Percentiles rank a stretch among this genome's conserved stretches.
Evolutionary conservation across 2,329 filamentous ascomycete genomes (phyloP).

Genomic region (Mycocentrospora acerina): DNA sequence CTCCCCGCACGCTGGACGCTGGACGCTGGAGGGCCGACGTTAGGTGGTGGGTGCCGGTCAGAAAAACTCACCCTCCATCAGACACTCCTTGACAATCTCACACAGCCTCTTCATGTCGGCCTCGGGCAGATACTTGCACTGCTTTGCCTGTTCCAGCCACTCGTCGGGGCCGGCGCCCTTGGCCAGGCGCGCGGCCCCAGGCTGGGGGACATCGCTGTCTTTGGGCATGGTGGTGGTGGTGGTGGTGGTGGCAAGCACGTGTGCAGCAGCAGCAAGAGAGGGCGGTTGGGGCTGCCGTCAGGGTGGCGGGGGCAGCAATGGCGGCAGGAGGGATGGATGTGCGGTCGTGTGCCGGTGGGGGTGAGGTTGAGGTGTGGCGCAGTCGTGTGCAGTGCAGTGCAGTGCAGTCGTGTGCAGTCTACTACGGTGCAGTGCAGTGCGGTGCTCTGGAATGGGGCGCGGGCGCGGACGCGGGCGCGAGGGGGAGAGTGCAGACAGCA

Average conservation of each 20-base stretch:
- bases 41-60: background rate
- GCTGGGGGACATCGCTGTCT: constrained; percentile 72
- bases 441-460: too few species aligned
- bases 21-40: background rate
- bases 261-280: background rate
- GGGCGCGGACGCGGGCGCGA: too few species aligned
- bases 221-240: constrained; percentile 45
- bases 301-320: constrained; percentile 6
- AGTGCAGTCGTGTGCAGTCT: too few species aligned
- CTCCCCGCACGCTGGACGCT: background rate
- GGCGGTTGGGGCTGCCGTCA: background rate
- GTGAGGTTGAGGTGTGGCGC: constrained; percentile 19
- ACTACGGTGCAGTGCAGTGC: too few species aligned
- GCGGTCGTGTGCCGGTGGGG: constrained; percentile 34
- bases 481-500: too few species aligned
- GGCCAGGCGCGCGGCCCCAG: constrained; percentile 82
- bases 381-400: too few species aligned
- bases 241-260: background rate
- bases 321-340: constrained; percentile 12
- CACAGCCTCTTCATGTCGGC: constrained; percentile 97
- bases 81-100: constrained; percentile 96
- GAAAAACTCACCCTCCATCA: constrained; percentile 81
- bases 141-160: constrained; percentile 95
- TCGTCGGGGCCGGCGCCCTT: constrained; percentile 87
- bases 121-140: constrained; percentile 96